Conservation (phyloP, 257 asterid species). For the Striga asiatica region DNA sequence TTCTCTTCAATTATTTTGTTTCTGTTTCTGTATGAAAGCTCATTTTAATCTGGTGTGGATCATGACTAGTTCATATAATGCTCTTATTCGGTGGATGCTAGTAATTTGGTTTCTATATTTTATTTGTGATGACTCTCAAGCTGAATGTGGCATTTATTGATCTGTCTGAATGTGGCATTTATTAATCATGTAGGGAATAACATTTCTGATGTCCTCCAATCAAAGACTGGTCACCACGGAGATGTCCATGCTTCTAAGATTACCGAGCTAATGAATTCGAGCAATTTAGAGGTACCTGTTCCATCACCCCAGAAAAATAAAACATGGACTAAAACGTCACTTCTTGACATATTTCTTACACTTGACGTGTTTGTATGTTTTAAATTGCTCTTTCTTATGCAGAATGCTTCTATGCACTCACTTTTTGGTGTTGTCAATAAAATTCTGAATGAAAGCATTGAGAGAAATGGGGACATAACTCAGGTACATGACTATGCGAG, state of each 20-base stretch:
- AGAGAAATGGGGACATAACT: slow-evolving; percentile 67
- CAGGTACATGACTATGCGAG: slow-evolving; percentile 40
- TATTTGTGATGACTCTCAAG: neutral
- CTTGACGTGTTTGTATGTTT: slow-evolving; percentile 17
- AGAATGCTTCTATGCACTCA: slow-evolving; percentile 63
- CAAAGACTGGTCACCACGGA: slow-evolving; percentile 36
- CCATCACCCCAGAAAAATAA: neutral
- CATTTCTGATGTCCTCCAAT: slow-evolving; percentile 29
- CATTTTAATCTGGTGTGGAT: too few species aligned
- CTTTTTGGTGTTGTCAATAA: slow-evolving; percentile 51
- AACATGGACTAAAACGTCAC: neutral
- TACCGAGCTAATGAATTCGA: slow-evolving; percentile 60
- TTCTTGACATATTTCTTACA: slow-evolving; percentile 2
- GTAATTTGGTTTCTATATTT: slow-evolving; percentile 6
- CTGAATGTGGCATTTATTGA: slow-evolving; percentile 29
- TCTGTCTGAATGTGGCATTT: slow-evolving; percentile 19
- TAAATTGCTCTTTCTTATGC: slow-evolving; percentile 22
- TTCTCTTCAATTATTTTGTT: too few species aligned
- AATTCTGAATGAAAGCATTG: slow-evolving; percentile 68
- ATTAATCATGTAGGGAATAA: slow-evolving; percentile 34
- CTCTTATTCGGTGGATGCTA: slow-evolving; percentile 11
- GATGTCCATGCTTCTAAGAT: slow-evolving; percentile 52
- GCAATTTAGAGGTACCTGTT: slow-evolving; percentile 62
- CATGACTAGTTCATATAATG: neutral
- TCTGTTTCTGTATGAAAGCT: too few species aligned